Conservation (phyloP, 1,139 yeast species). For the Hanseniaspora sp. region DNA sequence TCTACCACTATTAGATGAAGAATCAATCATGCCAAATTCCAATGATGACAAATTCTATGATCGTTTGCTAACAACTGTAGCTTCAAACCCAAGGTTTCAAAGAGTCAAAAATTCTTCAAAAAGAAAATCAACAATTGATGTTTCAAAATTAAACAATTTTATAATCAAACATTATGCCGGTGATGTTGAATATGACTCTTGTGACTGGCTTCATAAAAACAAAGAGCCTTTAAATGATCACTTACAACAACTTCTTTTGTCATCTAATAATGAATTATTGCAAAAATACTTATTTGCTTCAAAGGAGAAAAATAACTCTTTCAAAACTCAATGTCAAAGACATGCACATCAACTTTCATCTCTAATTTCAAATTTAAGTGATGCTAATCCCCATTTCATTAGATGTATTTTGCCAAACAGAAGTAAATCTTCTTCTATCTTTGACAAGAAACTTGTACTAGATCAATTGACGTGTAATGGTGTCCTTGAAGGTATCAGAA, state of each 20-base stretch:
- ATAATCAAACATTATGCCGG: conserved; percentile 90
- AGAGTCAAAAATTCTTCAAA: conserved; percentile 65
- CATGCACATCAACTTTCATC: conserved; percentile 71
- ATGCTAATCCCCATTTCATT: conserved; percentile 92
- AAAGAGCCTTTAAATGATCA: conserved; percentile 85
- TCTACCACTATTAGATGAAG: conserved; percentile 85
- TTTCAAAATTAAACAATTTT: conserved; percentile 42
- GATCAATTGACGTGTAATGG: conserved; percentile 94
- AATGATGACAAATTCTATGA: conserved; percentile 75
- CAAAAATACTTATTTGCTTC: conserved; percentile 33
- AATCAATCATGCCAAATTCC: conserved; percentile 87
- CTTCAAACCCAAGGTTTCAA: conserved; percentile 36
- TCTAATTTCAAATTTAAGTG: conserved; percentile 60
- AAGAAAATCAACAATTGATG: conserved; percentile 23
- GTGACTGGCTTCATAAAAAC: conserved; percentile 89
- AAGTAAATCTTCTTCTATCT: conserved; percentile 54
- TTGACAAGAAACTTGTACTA: conserved; percentile 67
- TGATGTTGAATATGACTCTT: conserved; percentile 80
- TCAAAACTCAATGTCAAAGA: conserved; percentile 76
- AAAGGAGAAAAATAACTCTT: conserved; percentile 20
- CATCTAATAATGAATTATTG: conserved; percentile 47
- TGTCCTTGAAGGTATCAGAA: conserved; percentile 93
- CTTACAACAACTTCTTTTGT: conserved; percentile 46
- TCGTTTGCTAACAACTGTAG: conserved; percentile 56
- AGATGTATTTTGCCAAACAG: conserved; percentile 90